Percentiles rank a stretch among this genome's conserved stretches.
Conservation (phyloP, 176 grass and related monocot species). For the Carex parvula region DNA sequence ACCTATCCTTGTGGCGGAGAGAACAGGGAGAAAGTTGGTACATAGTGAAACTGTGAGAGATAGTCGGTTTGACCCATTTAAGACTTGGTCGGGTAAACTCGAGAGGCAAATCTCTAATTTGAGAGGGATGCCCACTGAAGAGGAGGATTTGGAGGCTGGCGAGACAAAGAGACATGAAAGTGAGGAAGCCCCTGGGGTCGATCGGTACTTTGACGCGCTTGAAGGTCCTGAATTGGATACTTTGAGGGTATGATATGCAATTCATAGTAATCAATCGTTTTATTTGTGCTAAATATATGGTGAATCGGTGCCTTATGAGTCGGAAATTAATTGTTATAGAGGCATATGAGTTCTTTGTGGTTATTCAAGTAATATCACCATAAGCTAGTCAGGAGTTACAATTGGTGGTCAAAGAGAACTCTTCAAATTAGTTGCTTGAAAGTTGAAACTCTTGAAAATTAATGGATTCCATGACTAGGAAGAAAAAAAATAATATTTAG, state of each 20-base stretch:
- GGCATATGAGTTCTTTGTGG: too few species aligned
- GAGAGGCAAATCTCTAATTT: slow-evolving; percentile 86
- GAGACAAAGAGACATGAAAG: slow-evolving; percentile 26
- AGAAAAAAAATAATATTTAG: neutral
- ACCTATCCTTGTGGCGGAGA: slow-evolving; percentile 37
- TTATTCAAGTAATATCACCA: too few species aligned
- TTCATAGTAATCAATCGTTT: neutral
- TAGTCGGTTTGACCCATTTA: slow-evolving; percentile 70
- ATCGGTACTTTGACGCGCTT: slow-evolving; percentile 85
- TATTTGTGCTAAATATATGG: neutral
- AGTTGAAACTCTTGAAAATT: neutral
- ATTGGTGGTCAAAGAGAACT: neutral
- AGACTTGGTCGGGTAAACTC: slow-evolving; percentile 87
- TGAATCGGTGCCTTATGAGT: neutral
- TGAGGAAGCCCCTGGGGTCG: slow-evolving; percentile 53
- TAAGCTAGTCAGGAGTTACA: too few species aligned
- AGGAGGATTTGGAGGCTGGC: neutral
- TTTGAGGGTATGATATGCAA: slow-evolving; percentile 43
- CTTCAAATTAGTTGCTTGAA: too few species aligned
- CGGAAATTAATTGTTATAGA: too few species aligned
- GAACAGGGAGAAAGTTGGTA: slow-evolving; percentile 6
- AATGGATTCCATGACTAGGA: neutral
- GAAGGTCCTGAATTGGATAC: slow-evolving; percentile 96
- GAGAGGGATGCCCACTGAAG: slow-evolving; percentile 46
- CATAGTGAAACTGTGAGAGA: slow-evolving; percentile 36